phyloP scores from a whole-genome alignment of 305 asterid genomes.

The Salvia sclarea region DNA sequence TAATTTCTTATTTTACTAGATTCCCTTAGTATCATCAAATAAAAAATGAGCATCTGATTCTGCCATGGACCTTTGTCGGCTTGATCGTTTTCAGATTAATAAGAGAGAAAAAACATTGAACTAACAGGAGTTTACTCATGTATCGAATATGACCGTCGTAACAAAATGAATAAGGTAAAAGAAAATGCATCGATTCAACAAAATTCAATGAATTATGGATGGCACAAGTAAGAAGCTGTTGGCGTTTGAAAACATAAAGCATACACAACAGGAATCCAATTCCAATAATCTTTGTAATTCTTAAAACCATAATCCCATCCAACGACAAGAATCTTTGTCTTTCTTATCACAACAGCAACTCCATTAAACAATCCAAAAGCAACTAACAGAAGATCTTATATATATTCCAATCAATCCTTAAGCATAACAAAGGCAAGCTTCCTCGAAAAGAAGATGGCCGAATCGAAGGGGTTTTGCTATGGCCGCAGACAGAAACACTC shows the following conservation, averaged over 20 bases:
- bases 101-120: neutral
- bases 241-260: neutral
- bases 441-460: slow-evolving; percentile 14
- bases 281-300: neutral
- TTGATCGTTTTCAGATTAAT: neutral
- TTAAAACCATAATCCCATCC: slow-evolving; percentile 1
- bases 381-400: no score
- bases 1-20: neutral
- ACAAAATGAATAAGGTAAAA: neutral
- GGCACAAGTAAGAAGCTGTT: no score
- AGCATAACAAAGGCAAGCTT: neutral
- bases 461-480: slow-evolving; percentile 14
- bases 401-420: slow-evolving; percentile 6
- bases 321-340: slow-evolving; percentile 16
- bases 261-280: slow-evolving; percentile 19
- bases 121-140: neutral
- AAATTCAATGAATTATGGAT: neutral
- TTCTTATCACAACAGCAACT: neutral
- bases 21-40: neutral
- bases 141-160: no score
- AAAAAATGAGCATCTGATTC: slow-evolving; percentile 14
- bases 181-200: neutral
- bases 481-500: slow-evolving; percentile 12
- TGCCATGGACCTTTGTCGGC: neutral
- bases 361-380: neutral